These are phyloP conservation scores for Bolboschoenoplectus hybrid DNA, from an alignment of 202 grass and related monocot genomes.

Conservation along the genomic window DNA sequence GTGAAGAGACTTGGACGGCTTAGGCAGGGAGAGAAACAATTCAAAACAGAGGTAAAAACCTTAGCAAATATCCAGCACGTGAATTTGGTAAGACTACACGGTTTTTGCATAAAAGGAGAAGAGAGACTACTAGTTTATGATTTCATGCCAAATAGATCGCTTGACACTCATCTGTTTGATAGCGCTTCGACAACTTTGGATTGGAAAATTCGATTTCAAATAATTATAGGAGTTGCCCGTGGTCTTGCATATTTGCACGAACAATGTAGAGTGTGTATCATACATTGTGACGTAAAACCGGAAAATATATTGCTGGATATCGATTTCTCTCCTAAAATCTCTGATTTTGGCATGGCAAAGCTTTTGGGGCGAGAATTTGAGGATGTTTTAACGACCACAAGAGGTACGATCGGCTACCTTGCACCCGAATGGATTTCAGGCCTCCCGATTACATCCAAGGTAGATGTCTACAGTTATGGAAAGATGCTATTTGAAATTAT, in stretches of 20 bases:
- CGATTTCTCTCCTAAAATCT: constrained; percentile 57
- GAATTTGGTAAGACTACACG: constrained; percentile 60
- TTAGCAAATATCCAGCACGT: constrained; percentile 66
- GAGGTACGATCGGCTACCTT: constrained; percentile 76
- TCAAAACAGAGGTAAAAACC: constrained; percentile 60
- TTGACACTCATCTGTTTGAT: constrained; percentile 58
- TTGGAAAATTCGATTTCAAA: constrained; percentile 50
- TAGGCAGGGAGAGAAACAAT: constrained; percentile 71
- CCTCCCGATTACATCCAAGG: constrained; percentile 58
- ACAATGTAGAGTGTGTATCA: constrained; percentile 74
- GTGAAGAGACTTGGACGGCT: constrained; percentile 67
- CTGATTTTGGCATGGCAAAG: constrained; percentile 88
- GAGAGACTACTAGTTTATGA: constrained; percentile 62
- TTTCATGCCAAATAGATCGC: constrained; percentile 62
- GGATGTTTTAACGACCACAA: constrained; percentile 66
- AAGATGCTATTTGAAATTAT: constrained; percentile 62
- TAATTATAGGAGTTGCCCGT: constrained; percentile 56
- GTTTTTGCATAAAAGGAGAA: constrained; percentile 64
- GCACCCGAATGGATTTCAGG: constrained; percentile 80
- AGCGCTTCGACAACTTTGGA: constrained; percentile 37
- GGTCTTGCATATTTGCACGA: constrained; percentile 72
- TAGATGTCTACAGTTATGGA: constrained; percentile 80
- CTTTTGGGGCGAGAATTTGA: constrained; percentile 67
- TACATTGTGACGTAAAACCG: constrained; percentile 78
- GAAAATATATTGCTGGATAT: constrained; percentile 69